These are phyloP conservation scores for Solanum hybrid DNA, from an alignment of 305 asterid genomes.

Conservation along the genomic window DNA sequence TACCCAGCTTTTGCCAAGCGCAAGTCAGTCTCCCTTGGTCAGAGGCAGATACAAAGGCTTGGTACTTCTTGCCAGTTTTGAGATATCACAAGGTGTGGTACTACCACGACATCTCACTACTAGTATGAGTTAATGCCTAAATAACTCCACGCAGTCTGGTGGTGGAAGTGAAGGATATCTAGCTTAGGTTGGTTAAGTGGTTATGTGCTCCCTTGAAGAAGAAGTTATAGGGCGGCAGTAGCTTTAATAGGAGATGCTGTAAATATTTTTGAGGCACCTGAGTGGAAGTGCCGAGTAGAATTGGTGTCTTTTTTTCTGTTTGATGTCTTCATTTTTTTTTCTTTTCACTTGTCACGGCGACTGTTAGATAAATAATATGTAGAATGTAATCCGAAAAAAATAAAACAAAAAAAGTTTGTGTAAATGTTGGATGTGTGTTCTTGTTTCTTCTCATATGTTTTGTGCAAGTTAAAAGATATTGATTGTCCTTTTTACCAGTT, in stretches of 20 bases:
- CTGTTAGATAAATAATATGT: slow-evolving; percentile 73
- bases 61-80: slow-evolving; percentile 99
- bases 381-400: slow-evolving; percentile 16
- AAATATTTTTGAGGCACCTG: slow-evolving; percentile 50
- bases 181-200: slow-evolving; percentile 26
- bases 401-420: slow-evolving; percentile 9
- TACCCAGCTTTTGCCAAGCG: slow-evolving; percentile 61
- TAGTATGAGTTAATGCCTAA: slow-evolving; percentile 7
- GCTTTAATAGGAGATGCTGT: slow-evolving; percentile 27
- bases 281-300: slow-evolving; percentile 22
- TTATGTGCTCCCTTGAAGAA: slow-evolving; percentile 12
- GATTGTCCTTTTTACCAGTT: neutral
- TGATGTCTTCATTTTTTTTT: slow-evolving; percentile 11
- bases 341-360: slow-evolving; percentile 4
- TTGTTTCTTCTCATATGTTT: neutral
- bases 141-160: slow-evolving; percentile 30
- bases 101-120: slow-evolving; percentile 10
- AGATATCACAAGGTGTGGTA: slow-evolving; percentile 17
- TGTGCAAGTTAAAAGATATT: too few species aligned
- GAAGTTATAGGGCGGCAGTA: slow-evolving; percentile 10
- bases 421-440: neutral
- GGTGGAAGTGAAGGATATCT: slow-evolving; percentile 22
- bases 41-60: slow-evolving; percentile 85
- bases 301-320: slow-evolving; percentile 26
- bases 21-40: slow-evolving; percentile 43